Evolutionary conservation across 768 basidiomycete genomes (phyloP), one percentile per base, ranked within the genome.

Genomic region (Russula compacta): DNA sequence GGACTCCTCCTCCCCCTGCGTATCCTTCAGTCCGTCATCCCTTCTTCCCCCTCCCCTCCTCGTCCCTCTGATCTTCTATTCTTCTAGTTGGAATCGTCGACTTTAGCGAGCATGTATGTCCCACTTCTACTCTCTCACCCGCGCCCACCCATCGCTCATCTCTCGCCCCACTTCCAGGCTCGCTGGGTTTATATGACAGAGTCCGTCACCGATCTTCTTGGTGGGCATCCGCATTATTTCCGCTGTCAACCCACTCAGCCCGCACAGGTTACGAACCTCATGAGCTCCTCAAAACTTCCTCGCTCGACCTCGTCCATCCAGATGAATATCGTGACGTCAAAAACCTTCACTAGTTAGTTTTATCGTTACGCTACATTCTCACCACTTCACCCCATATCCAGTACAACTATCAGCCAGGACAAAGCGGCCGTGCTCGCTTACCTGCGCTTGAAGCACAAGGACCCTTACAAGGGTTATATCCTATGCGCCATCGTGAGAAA

Each of bases 381-480:
- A 36, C 46, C 9, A 9, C 46, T 53, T 12, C 52, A 19, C 35
- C 15, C 21, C n/a, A 11, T 36, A 42, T 33, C 17, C 65, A 89
- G 87, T 66, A 85, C 87, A 44, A 91, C 87, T 1, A 89, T 91
- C 63, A 75, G 78, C 44, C 80, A 84, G 67, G 89, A 92, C 74
- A 88, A 89, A 69, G 89, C 89, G 0, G 89, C 89, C 0, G 85
- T 82, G 17, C 78, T 91, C 21, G 86, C 83, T 3, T 92, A 91
- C 67, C 76, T 91, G 58, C 86, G 89, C 56, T 78, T 92, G 74
- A 80, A 81, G 69, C 89, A 91, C 75, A 90, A 89, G 68, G 83
- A 88, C 68, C 86, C 85, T 0, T 82, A 82, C 73, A 83, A 84
- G 63, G 89, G 87, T 5, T 90, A 87, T 66, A 74, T 90, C 48